Evolutionary conservation across 2,329 filamentous ascomycete genomes (phyloP), one percentile per base, ranked within the genome.

Genomic region (Chaetomium olivaceum): DNA sequence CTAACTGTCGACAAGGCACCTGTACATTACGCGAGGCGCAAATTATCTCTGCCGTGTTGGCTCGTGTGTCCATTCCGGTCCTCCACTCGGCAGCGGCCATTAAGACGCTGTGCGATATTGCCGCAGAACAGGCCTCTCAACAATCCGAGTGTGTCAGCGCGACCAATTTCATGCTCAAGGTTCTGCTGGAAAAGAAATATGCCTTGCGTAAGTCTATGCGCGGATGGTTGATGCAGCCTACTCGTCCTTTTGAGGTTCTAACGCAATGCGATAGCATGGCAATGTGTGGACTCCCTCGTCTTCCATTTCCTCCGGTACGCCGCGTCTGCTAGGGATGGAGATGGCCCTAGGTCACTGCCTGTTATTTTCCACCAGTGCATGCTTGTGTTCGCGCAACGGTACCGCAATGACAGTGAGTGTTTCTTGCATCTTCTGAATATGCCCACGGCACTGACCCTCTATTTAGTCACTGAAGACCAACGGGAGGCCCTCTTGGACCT

Each of bases 301-400:
- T 98, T 98, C 81, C 94, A 99, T 78, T 99, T 99, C 78, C 78
- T 98, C 68, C 90, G 95, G 19, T 97, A 91, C 68, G 85, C 87
- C 2, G 81, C 83, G 2, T 81, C 81, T 12, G 82, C 84, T 21
- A 81, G 81, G 60, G 81, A 81, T 36, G 79, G 76, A 4, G 88
- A 90, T 63, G 52, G 60, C n/a, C 83, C 76, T 77, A 83, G 71
- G 74, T 92, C 91, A 75, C 77, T 98, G 70, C 95, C 96, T 0
- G 93, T 99, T 8, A 88, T 99, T 63, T 99, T 94, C 93, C 95
- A 99, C 77, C 94, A 98, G 80, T 93, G 91, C 72, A 82, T 99
- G 33, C 80, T 99, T 62, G 90, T 92, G 1, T 99, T 99, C 79
- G 93, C 95, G 29, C 91, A 97, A 79, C 85, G 94, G 64, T 99